Percentiles rank a stretch among this genome's conserved stretches.
These are phyloP conservation scores for Aspergillus ochraceoroseus DNA, from an alignment of 2,329 filamentous ascomycete genomes.

Conservation along the genomic window DNA sequence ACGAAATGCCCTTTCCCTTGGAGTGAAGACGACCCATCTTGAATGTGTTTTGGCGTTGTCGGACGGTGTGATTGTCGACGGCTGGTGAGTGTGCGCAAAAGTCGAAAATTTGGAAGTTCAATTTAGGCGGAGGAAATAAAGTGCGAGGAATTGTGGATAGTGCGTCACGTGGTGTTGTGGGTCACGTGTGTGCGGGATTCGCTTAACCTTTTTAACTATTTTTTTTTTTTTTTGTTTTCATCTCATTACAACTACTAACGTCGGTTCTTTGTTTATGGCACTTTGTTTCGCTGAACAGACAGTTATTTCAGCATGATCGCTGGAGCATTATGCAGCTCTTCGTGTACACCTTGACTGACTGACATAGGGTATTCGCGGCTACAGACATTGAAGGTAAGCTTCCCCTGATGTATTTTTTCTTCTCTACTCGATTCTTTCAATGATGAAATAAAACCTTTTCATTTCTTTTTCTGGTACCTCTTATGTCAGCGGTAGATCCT, in stretches of 20 bases:
- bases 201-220: slow-evolving; percentile 16
- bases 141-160: slow-evolving; percentile 15
- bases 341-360: background rate
- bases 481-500: slow-evolving; percentile 68
- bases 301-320: too few species aligned
- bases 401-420: slow-evolving; percentile 25
- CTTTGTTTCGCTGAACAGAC: background rate
- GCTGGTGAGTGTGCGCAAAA: slow-evolving; percentile 17
- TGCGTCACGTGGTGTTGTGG: slow-evolving; percentile 23
- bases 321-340: slow-evolving; percentile 8
- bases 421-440: slow-evolving; percentile 29
- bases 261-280: background rate
- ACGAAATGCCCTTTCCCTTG: slow-evolving; percentile 98
- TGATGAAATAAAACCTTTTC: slow-evolving; percentile 67
- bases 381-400: slow-evolving; percentile 27
- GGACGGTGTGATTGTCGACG: slow-evolving; percentile 32
- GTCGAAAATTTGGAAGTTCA: slow-evolving; percentile 9
- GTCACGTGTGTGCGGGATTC: slow-evolving; percentile 30
- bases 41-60: slow-evolving; percentile 19
- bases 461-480: slow-evolving; percentile 91
- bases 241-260: slow-evolving; percentile 1
- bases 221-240: slow-evolving; percentile 7
- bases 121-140: slow-evolving; percentile 9
- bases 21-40: slow-evolving; percentile 79
- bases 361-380: too few species aligned